Conservation (phyloP, 1,284 basidiomycete genomes). For the Kwoniella shivajii region DNA sequence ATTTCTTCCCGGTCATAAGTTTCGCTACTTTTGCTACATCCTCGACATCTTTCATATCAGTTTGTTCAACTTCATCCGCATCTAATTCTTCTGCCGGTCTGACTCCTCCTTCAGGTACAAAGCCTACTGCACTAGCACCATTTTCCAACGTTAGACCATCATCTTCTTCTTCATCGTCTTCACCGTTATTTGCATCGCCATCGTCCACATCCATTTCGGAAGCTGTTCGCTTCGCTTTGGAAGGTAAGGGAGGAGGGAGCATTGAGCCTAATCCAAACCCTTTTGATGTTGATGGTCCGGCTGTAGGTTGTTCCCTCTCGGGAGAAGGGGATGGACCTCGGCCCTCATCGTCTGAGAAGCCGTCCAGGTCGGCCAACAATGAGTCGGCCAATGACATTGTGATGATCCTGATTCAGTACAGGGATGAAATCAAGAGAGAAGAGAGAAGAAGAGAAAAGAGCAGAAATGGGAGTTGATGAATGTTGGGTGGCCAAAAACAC, state of each 20-base stretch:
- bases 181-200: slow-evolving; percentile 4
- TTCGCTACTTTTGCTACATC: slow-evolving; percentile 86
- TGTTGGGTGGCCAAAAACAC: slow-evolving; percentile 1
- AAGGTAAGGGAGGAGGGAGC: slow-evolving; percentile 46
- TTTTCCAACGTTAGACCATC: slow-evolving; percentile 47
- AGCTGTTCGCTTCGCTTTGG: slow-evolving; percentile 27
- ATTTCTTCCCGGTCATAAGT: slow-evolving; percentile 79
- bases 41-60: slow-evolving; percentile 80
- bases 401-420: not conserved
- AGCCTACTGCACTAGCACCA: slow-evolving; percentile 52
- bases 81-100: slow-evolving; percentile 92
- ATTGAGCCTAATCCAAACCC: slow-evolving; percentile 27
- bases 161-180: slow-evolving; percentile 42
- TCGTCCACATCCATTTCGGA: slow-evolving; percentile 41
- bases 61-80: slow-evolving; percentile 84
- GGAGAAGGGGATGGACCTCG: slow-evolving; percentile 17
- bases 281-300: slow-evolving; percentile 22
- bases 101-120: slow-evolving; percentile 86
- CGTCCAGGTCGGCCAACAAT: slow-evolving; percentile 54
- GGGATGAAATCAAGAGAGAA: slow-evolving; percentile 1
- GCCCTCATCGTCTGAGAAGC: slow-evolving; percentile 50
- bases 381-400: slow-evolving; percentile 55
- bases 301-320: slow-evolving; percentile 15
- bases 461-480: not conserved
- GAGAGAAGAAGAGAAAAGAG: not conserved